Percentiles rank a stretch among this genome's conserved stretches.
These are phyloP conservation scores for Cryptococcus sp. DNA, from an alignment of 1,284 basidiomycete species.

Conservation along the genomic window DNA sequence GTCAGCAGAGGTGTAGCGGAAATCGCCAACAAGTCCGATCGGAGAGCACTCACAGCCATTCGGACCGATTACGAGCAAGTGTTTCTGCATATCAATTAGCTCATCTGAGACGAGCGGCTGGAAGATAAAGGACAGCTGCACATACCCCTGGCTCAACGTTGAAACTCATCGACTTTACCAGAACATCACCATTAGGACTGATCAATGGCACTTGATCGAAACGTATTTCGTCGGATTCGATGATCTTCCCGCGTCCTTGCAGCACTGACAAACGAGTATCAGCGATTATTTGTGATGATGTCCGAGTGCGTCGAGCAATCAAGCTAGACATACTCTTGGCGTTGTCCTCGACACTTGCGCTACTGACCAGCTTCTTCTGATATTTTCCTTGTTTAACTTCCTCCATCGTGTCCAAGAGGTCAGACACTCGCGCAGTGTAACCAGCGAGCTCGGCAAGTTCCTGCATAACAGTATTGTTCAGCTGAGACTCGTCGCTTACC, in stretches of 20 bases:
- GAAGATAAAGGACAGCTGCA: slow-evolving; percentile 13
- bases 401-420: slow-evolving; percentile 87
- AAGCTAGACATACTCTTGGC: slow-evolving; percentile 63
- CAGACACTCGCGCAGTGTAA: slow-evolving; percentile 88
- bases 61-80: slow-evolving; percentile 86
- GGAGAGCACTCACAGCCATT: slow-evolving; percentile 63
- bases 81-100: slow-evolving; percentile 61
- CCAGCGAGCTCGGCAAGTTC: slow-evolving; percentile 94
- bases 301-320: background rate
- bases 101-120: background rate
- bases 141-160: slow-evolving; percentile 83
- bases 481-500: background rate
- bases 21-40: background rate
- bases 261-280: slow-evolving; percentile 64
- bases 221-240: slow-evolving; percentile 77
- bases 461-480: slow-evolving; percentile 13
- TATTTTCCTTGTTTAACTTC: slow-evolving; percentile 83
- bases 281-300: slow-evolving; percentile 5
- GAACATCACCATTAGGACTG: slow-evolving; percentile 91
- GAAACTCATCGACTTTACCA: slow-evolving; percentile 82
- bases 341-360: slow-evolving; percentile 74
- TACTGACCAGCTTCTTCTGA: slow-evolving; percentile 82
- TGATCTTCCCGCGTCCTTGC: slow-evolving; percentile 72
- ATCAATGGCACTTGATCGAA: slow-evolving; percentile 95
- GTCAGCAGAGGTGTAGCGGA: slow-evolving; percentile 31